These are phyloP conservation scores for Phytophthora cactorum DNA, from an alignment of 352 stramenopile species.

Conservation along the genomic window DNA sequence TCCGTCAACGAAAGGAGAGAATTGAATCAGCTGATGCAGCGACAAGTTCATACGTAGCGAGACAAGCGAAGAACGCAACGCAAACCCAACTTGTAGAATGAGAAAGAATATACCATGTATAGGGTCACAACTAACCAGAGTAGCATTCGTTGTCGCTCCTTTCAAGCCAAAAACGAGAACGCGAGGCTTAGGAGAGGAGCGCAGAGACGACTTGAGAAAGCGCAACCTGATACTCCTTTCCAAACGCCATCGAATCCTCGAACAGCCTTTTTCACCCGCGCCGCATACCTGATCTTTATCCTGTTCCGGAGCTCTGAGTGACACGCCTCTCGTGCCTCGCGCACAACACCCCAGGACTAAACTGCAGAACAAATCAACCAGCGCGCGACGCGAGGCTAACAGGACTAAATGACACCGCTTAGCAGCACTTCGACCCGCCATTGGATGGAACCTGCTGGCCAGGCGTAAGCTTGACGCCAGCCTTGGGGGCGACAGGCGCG, in stretches of 20 bases:
- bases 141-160: conserved; percentile 47
- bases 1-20: conserved; percentile 2
- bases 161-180: conserved; percentile 39
- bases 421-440: conserved; percentile 85
- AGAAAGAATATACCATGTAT: conserved; percentile 53
- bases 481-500: conserved; percentile 76
- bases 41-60: neutral
- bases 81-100: conserved; percentile 30
- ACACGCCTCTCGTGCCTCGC: conserved; percentile 14
- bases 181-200: conserved; percentile 21
- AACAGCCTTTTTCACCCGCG: conserved; percentile 32
- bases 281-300: conserved; percentile 31
- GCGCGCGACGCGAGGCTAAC: conserved; percentile 31
- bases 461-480: conserved; percentile 64
- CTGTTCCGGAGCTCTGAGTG: conserved; percentile 19
- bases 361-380: conserved; percentile 31
- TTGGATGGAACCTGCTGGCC: conserved; percentile 72
- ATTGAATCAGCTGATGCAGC: neutral
- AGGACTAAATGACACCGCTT: conserved; percentile 63
- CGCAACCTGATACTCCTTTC: conserved; percentile 13
- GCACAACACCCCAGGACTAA: conserved; percentile 28
- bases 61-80: conserved; percentile 7
- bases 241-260: conserved; percentile 31
- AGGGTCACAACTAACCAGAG: conserved; percentile 55
- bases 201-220: conserved; percentile 13